Base-by-base conservation (phyloP, 1,284 basidiomycete genomes). In the Ustilago sp. region DNA sequence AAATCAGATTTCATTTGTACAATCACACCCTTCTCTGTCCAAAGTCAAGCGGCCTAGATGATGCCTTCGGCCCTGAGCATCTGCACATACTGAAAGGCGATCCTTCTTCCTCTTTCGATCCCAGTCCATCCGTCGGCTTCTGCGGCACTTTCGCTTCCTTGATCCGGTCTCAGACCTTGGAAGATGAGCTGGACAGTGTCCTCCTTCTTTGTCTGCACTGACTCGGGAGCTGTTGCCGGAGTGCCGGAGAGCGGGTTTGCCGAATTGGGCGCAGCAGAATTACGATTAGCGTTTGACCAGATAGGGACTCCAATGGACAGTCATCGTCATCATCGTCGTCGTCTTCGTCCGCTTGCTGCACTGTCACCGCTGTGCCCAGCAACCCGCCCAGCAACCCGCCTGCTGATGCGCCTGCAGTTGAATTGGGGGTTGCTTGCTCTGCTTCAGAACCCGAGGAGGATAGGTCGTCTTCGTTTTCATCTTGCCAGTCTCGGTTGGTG, bases 241-340 rank as follows among this genome's bases (percentile, higher is more conserved):
- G 32, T 38, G 8, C 39, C n/a, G 13, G 59, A 23, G 35, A 47
- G 36, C 23, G 53, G 43, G 35, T 53, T 52, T 19, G 51, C 51
- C 2, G 54, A 17, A 43, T 52, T 61, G 17, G 59, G 47, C 35
- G 23, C 48, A 17, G 56, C 23, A 0, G 56, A 45, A 12, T 17
- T 48, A 55, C 51, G 66, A 31, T 59, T 65, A 34, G 56, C 34
- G 38, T 51, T 59, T 3, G 65, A 53, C 62, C 62, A 64, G 11
- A 47, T 38, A 11, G 73, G 56, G 4, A 68, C 74, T 12, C 74
- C 13, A 77, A 61, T 0, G 74, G 74, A 19, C 68, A 66, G 35
- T 77, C 74, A 39, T 77, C 75, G 34, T 77, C 74, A 17, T 77
- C 75, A 31, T 77, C 74, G 36, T 77, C 69, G 34, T 77, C 74